Evolutionary conservation across 371 early-diverging fungal species (phyloP).

Genomic region (Conidiobolus incongruus): DNA sequence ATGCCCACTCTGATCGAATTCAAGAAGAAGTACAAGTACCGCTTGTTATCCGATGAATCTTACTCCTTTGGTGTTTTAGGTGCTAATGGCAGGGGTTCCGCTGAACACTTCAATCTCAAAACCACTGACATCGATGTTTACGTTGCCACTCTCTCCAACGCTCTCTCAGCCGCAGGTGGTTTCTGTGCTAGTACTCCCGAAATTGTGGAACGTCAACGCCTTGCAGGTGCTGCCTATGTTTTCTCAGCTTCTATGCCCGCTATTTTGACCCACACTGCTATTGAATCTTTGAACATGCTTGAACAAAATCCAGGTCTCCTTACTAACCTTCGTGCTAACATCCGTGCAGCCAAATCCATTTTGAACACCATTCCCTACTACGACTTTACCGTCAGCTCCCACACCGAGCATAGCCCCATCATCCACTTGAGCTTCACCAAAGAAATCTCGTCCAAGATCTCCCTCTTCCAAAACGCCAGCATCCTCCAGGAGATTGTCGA

Average conservation of each 20-base stretch:
- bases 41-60: conserved; percentile 93
- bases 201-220: conserved; percentile 85
- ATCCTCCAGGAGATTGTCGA: conserved; percentile 70
- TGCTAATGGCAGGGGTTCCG: conserved; percentile 67
- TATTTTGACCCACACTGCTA: conserved; percentile 73
- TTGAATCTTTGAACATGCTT: conserved; percentile 60
- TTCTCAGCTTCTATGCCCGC: conserved; percentile 98
- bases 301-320: conserved; percentile 12
- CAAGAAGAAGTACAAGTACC: conserved; percentile 91
- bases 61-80: conserved; percentile 88
- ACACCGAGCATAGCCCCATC: conserved; percentile 32
- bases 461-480: conserved; percentile 27
- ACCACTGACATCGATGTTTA: conserved; percentile 82
- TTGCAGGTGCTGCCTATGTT: conserved; percentile 85
- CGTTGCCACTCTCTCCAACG: conserved; percentile 72
- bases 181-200: conserved; percentile 83
- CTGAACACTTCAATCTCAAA: conserved; percentile 58
- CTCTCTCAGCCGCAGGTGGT: conserved; percentile 80
- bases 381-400: conserved; percentile 12
- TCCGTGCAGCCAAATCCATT: conserved; percentile 7
- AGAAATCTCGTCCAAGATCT: conserved; percentile 15
- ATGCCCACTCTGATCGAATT: conserved; percentile 65
- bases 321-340: conserved; percentile 6
- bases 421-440: conserved; percentile 39
- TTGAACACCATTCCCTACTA: conserved; percentile 15